Percentiles rank a stretch among this genome's conserved stretches.
phyloP scores from a whole-genome alignment of 352 stramenopile genomes.

The Phytophthora megakarya region DNA sequence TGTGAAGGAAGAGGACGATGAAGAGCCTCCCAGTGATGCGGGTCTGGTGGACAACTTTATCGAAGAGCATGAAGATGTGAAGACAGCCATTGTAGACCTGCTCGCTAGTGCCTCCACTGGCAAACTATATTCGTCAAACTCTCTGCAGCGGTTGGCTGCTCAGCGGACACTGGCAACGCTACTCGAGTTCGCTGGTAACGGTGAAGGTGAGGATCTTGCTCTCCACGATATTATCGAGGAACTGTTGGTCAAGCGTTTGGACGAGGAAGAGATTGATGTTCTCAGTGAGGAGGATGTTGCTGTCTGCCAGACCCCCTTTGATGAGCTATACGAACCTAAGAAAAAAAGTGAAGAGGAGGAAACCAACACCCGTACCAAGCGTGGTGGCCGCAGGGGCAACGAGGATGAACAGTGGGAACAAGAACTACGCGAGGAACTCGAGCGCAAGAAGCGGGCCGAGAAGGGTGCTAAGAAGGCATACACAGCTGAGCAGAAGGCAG shows the following conservation, averaged over 20 bases:
- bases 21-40: slow-evolving; percentile 59
- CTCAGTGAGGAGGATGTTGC: slow-evolving; percentile 64
- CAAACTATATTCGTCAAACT: slow-evolving; percentile 58
- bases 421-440: slow-evolving; percentile 81
- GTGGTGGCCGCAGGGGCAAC: slow-evolving; percentile 57
- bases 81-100: slow-evolving; percentile 54
- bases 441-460: slow-evolving; percentile 63
- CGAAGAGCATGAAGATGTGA: slow-evolving; percentile 66
- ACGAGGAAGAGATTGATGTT: slow-evolving; percentile 50
- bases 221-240: slow-evolving; percentile 76
- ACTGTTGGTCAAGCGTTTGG: slow-evolving; percentile 55
- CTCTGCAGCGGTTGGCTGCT: slow-evolving; percentile 58
- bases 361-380: slow-evolving; percentile 34
- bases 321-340: slow-evolving; percentile 79
- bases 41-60: slow-evolving; percentile 77
- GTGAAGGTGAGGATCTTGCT: slow-evolving; percentile 73
- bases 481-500: slow-evolving; percentile 58
- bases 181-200: slow-evolving; percentile 82
- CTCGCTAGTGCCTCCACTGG: slow-evolving; percentile 48
- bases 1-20: slow-evolving; percentile 42
- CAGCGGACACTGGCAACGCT: slow-evolving; percentile 76
- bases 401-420: slow-evolving; percentile 89
- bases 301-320: slow-evolving; percentile 66
- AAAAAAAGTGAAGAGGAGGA: slow-evolving; percentile 43
- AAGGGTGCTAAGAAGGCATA: slow-evolving; percentile 51